These are phyloP conservation scores for Lachnellula cervina DNA, from an alignment of 2,329 filamentous ascomycete species.

Conservation along the genomic window DNA sequence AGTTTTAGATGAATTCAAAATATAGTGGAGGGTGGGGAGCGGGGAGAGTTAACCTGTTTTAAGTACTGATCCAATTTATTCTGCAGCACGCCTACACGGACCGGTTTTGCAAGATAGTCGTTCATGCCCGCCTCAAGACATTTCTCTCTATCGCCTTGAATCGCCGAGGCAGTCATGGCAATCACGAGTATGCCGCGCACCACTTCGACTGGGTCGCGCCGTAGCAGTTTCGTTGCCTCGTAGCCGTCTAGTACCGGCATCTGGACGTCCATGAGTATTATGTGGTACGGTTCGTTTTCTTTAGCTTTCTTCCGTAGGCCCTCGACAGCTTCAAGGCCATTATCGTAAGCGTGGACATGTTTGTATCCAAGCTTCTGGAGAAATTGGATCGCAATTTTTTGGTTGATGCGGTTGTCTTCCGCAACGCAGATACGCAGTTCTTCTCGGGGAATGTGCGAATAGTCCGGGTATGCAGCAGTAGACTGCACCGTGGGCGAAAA, in stretches of 20 bases:
- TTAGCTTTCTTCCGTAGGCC: constrained; percentile 71
- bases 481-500: constrained; percentile 37
- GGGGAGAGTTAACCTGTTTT: constrained; percentile 22
- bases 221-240: constrained; percentile 79
- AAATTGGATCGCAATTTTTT: constrained; percentile 89
- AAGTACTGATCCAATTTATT: constrained; percentile 72
- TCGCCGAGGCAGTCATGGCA: constrained; percentile 94
- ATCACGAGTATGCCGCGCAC: constrained; percentile 87
- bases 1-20: background rate
- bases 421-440: constrained; percentile 86
- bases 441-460: constrained; percentile 69
- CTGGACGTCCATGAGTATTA: constrained; percentile 93
- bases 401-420: constrained; percentile 92
- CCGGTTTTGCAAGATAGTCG: constrained; percentile 92
- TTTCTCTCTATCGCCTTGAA: constrained; percentile 90
- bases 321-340: constrained; percentile 83
- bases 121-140: constrained; percentile 97
- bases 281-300: constrained; percentile 74
- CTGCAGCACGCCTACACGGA: constrained; percentile 82
- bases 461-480: constrained; percentile 51
- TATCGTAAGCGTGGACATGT: constrained; percentile 79
- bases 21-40: background rate
- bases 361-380: constrained; percentile 80
- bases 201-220: constrained; percentile 68
- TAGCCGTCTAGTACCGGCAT: constrained; percentile 94